phyloP scores from a whole-genome alignment of 768 basidiomycete genomes.

The Suillus clintonianus region DNA sequence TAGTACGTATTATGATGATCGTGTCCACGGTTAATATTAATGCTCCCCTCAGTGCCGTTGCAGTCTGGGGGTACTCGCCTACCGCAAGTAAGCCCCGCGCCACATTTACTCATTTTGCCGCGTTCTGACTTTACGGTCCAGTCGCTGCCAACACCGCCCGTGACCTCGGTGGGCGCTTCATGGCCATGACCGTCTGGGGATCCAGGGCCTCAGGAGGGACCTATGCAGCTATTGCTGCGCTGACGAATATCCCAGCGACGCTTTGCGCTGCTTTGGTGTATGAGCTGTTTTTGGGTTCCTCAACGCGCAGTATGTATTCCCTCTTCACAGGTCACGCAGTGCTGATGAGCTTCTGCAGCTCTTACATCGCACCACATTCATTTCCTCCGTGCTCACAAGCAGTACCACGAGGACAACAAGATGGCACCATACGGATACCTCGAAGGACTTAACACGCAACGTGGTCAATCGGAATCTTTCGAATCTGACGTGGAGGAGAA shows the following conservation, averaged over 20 bases:
- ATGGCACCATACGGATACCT: conserved; percentile 24
- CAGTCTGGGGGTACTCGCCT: conserved; percentile 62
- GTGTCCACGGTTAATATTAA: neutral
- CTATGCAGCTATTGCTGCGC: conserved; percentile 64
- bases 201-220: conserved; percentile 47
- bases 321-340: neutral
- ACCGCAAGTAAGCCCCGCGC: conserved; percentile 39
- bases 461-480: conserved; percentile 9
- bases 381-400: conserved; percentile 21
- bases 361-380: conserved; percentile 23
- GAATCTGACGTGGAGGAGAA: conserved; percentile 9
- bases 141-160: conserved; percentile 69
- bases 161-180: conserved; percentile 66
- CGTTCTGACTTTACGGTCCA: conserved; percentile 17
- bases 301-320: conserved; percentile 50
- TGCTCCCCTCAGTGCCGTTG: conserved; percentile 41
- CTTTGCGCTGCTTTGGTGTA: conserved; percentile 55
- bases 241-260: conserved; percentile 68
- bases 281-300: conserved; percentile 58
- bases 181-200: conserved; percentile 65
- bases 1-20: conserved; percentile 46
- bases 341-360: conserved; percentile 18
- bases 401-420: conserved; percentile 26
- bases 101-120: conserved; percentile 11
- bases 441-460: conserved; percentile 9